Evolutionary conservation across 2,329 filamentous ascomycete species (phyloP).

Genomic region (Leptographium flavum): DNA sequence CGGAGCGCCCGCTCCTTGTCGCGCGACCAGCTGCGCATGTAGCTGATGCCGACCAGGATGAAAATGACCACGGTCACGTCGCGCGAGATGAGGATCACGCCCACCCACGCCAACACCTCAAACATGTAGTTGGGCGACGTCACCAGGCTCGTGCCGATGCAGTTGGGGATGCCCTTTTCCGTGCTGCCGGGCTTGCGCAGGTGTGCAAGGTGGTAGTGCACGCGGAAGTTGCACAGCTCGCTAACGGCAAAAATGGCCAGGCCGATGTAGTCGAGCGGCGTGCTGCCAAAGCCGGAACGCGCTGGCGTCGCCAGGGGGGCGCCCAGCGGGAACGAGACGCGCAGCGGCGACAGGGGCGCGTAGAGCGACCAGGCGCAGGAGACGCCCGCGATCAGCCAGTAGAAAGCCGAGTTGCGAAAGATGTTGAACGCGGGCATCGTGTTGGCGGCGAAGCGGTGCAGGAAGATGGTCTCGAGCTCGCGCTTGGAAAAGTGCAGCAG

Average conservation of each 20-base stretch:
- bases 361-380: constrained; percentile 80
- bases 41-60: constrained; percentile 52
- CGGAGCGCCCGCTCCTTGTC: constrained; percentile 89
- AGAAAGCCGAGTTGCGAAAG: constrained; percentile 89
- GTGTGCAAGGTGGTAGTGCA: constrained; percentile 65
- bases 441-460: constrained; percentile 87
- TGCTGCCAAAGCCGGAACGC: constrained; percentile 12
- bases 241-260: constrained; percentile 61
- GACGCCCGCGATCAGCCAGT: constrained; percentile 75
- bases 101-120: constrained; percentile 75
- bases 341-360: constrained; percentile 53
- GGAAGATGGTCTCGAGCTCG: constrained; percentile 83
- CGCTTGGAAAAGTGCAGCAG: constrained; percentile 83
- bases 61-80: constrained; percentile 70
- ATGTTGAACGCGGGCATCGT: constrained; percentile 90
- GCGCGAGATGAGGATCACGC: constrained; percentile 64
- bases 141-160: constrained; percentile 71
- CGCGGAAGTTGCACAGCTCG: constrained; percentile 65
- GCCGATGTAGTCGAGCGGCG: constrained; percentile 47
- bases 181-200: constrained; percentile 69
- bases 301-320: constrained; percentile 2
- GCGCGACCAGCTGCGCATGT: constrained; percentile 79
- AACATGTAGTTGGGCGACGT: constrained; percentile 98
- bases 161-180: constrained; percentile 75
- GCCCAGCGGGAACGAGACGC: constrained; percentile 10